Evolutionary conservation across 1,284 basidiomycete species (phyloP), one percentile per base, ranked within the genome.

Genomic region (Cryptococcus sp.): DNA sequence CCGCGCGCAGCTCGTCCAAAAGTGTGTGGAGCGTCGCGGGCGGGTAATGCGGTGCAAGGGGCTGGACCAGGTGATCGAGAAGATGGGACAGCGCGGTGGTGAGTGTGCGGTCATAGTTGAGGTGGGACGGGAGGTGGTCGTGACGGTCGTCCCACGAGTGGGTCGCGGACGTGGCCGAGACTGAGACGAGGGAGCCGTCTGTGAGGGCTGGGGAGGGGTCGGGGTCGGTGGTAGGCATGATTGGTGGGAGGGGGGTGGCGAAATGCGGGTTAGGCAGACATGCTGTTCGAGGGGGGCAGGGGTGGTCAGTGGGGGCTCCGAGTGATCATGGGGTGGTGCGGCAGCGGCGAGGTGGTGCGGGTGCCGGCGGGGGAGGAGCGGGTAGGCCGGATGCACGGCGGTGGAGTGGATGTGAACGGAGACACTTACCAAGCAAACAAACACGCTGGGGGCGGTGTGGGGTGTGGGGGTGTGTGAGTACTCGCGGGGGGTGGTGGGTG

Each of bases 31-130:
- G 53, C 36, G 59, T 61, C 3, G 61, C 24, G 39, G 70, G 64
- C 9, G 72, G 43, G 54, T 75, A 75, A 47, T 68, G 64, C 2
- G 57, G 40, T 5, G 64, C 58, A 33, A 78, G 66, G 1, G 72
- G 71, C 46, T 64, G 53, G 36, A 70, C 65, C 36, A 78, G 68
- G 46, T 72, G 71, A 49, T 67, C 59, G 23, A 71, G 65, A 7
- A 76, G 65, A 15, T 72, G 64, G 18, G 63, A 53, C 11, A 77
- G 59, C 0, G 76, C 71, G 6, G 73, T 66, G 1, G 57, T 39
- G 20, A 78, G 62, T 18, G 69, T 61, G 20, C 69, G 40, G 52
- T 62, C 50, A 52, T 52, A 39, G 52, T 59, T 56, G 44, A 62
- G 55, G 12, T 53, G 50, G 33, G 48, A 46, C 12, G 45, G 45